Evolutionary conservation across 1,284 basidiomycete genomes (phyloP), one percentile per base, ranked within the genome.

Genomic region (Xerocomus amazonicus): DNA sequence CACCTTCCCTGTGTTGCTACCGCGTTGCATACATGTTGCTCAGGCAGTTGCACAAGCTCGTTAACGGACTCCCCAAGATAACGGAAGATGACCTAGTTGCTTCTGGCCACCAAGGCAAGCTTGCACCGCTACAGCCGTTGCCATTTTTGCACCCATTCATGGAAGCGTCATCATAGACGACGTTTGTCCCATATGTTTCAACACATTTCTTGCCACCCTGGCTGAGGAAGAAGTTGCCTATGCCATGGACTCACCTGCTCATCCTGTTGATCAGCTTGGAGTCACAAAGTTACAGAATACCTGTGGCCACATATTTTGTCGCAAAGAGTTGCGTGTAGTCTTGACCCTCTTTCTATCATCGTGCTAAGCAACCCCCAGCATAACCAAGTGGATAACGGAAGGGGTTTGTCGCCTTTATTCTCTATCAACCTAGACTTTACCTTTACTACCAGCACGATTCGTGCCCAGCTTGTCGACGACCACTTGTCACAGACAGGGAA

Each of bases 221-320:
- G 76, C 83, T 2, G 84, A 89, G 56, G 84, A 87, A 61, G 85
- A 90, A 66, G 75, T 75, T 42, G 83, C 84, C 0, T 60, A 71
- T 26, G 86, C 75, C 3, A 83, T 89, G 81, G 85, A 89, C 58
- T 85, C 85, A 1, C 84, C 86, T 6, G 84, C 86, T 6, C 77
- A 83, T 53, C 76, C 83, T 12, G 52, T 73, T n/a, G 83, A 86
- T 50, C 75, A 81, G 38, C 66, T 86, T 2, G 87, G 87, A 2
- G 80, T 90, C 16, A 87, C 84, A 26, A 75, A 73, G 53, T 68
- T 90, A 63, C 70, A 43, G 63, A 78, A 56, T 46, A 73, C 83
- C 26, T 90, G 87, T 57, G 79, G 80, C 6, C 87, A 90, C 61
- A 57, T 84, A 16, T 90, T 89, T 60, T 90, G 87, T 63, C 76